A percentile compares a stretch with the other conserved stretches of the same genome.
Evolutionary conservation across 176 grass and related monocot genomes (phyloP).

Genomic region (Musa troglodytarum): DNA sequence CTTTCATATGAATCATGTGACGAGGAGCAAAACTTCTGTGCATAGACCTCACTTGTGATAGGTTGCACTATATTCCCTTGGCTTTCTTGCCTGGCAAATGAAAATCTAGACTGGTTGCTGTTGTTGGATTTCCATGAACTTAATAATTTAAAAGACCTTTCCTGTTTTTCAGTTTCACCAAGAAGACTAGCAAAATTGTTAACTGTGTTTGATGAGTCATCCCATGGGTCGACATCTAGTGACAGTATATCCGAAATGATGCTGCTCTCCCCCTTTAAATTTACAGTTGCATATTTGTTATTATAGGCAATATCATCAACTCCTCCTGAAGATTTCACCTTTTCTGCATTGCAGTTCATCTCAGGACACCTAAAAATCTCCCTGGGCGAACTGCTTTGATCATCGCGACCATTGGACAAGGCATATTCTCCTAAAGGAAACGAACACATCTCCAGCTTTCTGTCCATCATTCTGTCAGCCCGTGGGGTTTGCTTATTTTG

Average conservation of each 20-base stretch:
- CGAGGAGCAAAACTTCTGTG: slow-evolving; percentile 37
- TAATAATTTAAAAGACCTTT: slow-evolving; percentile 22
- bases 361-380: slow-evolving; percentile 31
- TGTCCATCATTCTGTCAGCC: slow-evolving; percentile 21
- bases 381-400: slow-evolving; percentile 24
- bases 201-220: slow-evolving; percentile 46
- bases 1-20: slow-evolving; percentile 42
- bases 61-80: slow-evolving; percentile 42
- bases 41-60: slow-evolving; percentile 32
- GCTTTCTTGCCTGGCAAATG: slow-evolving; percentile 89
- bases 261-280: slow-evolving; percentile 58
- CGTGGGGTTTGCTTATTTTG: slow-evolving; percentile 18
- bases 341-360: slow-evolving; percentile 29
- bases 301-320: slow-evolving; percentile 30
- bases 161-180: slow-evolving; percentile 42
- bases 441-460: slow-evolving; percentile 16
- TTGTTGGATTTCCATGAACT: slow-evolving; percentile 51
- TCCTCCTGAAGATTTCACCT: slow-evolving; percentile 21
- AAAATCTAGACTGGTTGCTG: slow-evolving; percentile 74
- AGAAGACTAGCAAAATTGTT: slow-evolving; percentile 64
- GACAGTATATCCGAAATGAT: slow-evolving; percentile 85
- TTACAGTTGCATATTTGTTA: slow-evolving; percentile 49
- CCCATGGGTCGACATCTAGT: slow-evolving; percentile 92
- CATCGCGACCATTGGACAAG: slow-evolving; percentile 32
- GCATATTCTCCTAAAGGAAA: slow-evolving; percentile 20